phyloP scores from a whole-genome alignment of 352 stramenopile genomes.

The Phytophthora meadii region DNA sequence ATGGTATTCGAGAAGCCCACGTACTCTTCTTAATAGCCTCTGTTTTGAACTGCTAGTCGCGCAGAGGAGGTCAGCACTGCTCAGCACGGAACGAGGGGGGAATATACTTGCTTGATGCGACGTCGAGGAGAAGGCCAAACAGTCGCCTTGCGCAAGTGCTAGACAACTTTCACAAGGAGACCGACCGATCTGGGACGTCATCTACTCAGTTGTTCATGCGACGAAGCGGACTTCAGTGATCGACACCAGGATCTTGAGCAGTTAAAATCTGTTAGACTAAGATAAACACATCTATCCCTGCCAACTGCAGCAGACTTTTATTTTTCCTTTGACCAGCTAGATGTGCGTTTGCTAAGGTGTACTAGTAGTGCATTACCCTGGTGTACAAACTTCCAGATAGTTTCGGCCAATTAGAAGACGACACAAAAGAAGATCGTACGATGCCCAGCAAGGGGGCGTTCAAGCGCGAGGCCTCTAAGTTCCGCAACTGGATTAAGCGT shows the following conservation, averaged over 20 bases:
- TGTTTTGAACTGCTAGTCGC: not conserved
- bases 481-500: conserved; percentile 46
- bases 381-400: too few species aligned
- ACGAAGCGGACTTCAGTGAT: conserved; percentile 27
- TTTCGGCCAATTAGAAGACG: conserved; percentile 12
- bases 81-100: conserved; percentile 4
- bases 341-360: too few species aligned
- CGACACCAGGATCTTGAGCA: not conserved
- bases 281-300: not conserved
- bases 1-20: not conserved
- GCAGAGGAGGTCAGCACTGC: not conserved
- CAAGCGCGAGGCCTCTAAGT: conserved; percentile 33
- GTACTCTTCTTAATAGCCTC: not conserved
- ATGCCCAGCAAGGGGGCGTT: conserved; percentile 31
- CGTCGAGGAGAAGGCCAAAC: not conserved
- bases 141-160: conserved; percentile 19
- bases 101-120: conserved; percentile 21
- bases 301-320: too few species aligned
- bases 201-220: not conserved
- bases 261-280: conserved; percentile 17
- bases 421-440: too few species aligned
- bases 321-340: too few species aligned
- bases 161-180: conserved; percentile 4
- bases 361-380: too few species aligned
- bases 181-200: not conserved